Evolutionary conservation across 2,329 filamentous ascomycete species (phyloP).

Genomic region (Diaporthe vexans): DNA sequence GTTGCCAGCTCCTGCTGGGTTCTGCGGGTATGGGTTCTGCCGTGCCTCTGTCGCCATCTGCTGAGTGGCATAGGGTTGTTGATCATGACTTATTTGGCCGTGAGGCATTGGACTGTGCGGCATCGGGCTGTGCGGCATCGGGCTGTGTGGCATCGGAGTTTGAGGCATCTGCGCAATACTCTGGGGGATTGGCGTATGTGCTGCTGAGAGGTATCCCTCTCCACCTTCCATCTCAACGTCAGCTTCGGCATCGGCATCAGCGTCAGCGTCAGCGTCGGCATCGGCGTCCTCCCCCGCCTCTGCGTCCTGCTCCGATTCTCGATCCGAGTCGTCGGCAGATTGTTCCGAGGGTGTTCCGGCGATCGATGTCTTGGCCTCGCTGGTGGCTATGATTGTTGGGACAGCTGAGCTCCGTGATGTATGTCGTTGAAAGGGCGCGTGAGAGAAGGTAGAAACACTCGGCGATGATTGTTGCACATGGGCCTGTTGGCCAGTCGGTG

Average conservation of each 20-base stretch:
- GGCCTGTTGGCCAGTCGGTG: slow-evolving; percentile 43
- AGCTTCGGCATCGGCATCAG: slow-evolving; percentile 35
- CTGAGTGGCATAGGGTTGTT: slow-evolving; percentile 30
- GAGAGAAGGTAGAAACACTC: slow-evolving; percentile 44
- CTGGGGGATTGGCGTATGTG: slow-evolving; percentile 31
- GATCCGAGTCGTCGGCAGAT: slow-evolving; percentile 34
- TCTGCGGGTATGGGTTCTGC: slow-evolving; percentile 34
- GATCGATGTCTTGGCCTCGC: slow-evolving; percentile 39
- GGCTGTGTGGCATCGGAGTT: slow-evolving; percentile 1
- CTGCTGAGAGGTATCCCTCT: slow-evolving; percentile 29
- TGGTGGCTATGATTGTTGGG: slow-evolving; percentile 26
- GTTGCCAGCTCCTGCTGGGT: slow-evolving; percentile 1
- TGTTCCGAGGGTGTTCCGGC: slow-evolving; percentile 37
- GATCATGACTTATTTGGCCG: slow-evolving; percentile 7
- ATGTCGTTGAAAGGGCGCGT: slow-evolving; percentile 22
- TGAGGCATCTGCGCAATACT: slow-evolving; percentile 28
- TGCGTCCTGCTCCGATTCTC: slow-evolving; percentile 36
- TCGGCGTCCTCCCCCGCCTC: slow-evolving; percentile 35
- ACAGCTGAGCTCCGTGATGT: slow-evolving; percentile 29
- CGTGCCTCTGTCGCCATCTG: slow-evolving; percentile 29
- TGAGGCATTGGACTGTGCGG: slow-evolving; percentile 4
- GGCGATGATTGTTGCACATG: slow-evolving; percentile 46
- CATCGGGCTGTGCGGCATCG: slow-evolving; percentile 10
- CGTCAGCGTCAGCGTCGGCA: slow-evolving; percentile 35
- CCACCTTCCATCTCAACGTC: slow-evolving; percentile 39